Percentiles rank a stretch among this genome's conserved stretches.
These are phyloP conservation scores for Sechiopsis laciniata DNA, from an alignment of 306 rosid genomes.

Conservation along the genomic window DNA sequence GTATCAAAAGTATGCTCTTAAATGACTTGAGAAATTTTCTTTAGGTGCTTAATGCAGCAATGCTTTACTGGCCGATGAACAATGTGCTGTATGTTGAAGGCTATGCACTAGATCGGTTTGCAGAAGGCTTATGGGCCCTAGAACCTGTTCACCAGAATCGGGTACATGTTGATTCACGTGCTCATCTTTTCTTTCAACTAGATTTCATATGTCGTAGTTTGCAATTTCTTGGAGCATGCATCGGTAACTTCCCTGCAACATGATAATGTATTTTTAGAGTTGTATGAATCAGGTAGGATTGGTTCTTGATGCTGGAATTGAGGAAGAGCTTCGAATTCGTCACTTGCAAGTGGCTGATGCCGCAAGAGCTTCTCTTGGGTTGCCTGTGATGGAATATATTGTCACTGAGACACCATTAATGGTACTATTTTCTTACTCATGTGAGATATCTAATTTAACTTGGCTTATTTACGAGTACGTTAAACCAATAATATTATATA, in stretches of 20 bases:
- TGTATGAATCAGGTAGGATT: slow-evolving; percentile 58
- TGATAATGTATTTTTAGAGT: not conserved
- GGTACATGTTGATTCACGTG: slow-evolving; percentile 33
- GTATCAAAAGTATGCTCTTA: not conserved
- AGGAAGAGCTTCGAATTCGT: slow-evolving; percentile 62
- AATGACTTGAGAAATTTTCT: slow-evolving; percentile 15
- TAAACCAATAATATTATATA: not conserved
- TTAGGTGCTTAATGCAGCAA: slow-evolving; percentile 91
- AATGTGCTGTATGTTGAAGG: slow-evolving; percentile 82
- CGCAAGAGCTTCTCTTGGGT: slow-evolving; percentile 87
- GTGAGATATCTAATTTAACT: slow-evolving; percentile 13
- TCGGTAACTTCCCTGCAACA: not conserved
- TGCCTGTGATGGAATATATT: slow-evolving; percentile 63
- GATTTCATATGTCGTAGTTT: no score
- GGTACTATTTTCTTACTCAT: slow-evolving; percentile 37
- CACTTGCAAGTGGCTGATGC: slow-evolving; percentile 92
- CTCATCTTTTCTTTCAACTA: not conserved
- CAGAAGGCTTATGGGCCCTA: slow-evolving; percentile 83
- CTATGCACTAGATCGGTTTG: slow-evolving; percentile 80
- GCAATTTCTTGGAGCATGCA: not conserved
- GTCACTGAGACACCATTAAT: slow-evolving; percentile 71
- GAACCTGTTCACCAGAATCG: slow-evolving; percentile 78
- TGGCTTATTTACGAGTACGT: not conserved
- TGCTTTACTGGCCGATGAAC: slow-evolving; percentile 87
- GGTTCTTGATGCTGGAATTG: slow-evolving; percentile 86